Base-by-base conservation (phyloP, 2,329 filamentous ascomycete genomes). In the Lachnellula arida region DNA sequence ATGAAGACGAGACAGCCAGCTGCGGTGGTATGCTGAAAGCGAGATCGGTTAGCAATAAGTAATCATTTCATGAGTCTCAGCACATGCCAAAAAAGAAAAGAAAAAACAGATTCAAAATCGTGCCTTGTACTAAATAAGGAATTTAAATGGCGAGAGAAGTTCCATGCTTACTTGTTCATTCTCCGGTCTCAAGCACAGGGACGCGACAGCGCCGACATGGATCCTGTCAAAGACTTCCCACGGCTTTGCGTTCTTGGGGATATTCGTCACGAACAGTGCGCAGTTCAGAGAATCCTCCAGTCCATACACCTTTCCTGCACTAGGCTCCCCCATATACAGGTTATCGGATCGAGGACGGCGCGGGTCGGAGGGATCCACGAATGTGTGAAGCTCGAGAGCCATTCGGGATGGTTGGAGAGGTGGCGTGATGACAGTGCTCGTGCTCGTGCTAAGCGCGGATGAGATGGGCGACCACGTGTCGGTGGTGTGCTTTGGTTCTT, bases 171-270 rank as follows among this genome's bases (percentile, higher is more conserved):
- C 28, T 4, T 14, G 9, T 8, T 39, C 37, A 39, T 39, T 39
- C 6, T 14, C 5, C 7, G 37, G 37, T 17, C 37, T 14, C 7
- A 39, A 39, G 12, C n/a, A 19, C 14, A 54, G 52, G 11, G 23
- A 39, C n/a, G 23, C 25, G 4, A 49, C 46, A 8, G 37, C 37
- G 14, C 46, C 52, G 14, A 34, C 37, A 25, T 49, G 37, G 52
- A 54, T 42, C 15, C 42, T 22, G n/a, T 54, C 22, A 39, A 54
- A 54, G 23, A 54, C n/a, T 14, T 46, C n/a, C 15, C 19, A 22
- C 17, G 37, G 23, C 4, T 39, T 49, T 4, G 35, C n/a, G n/a
- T 22, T 8, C 2, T 6, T n/a, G 3, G 35, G 42, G 7, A 49
- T 42, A 25, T 54, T 40, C 3, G 46, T 44, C 8, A 54, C 34